Base-by-base conservation (phyloP, 257 asterid species). In the Scutellaria minor region DNA sequence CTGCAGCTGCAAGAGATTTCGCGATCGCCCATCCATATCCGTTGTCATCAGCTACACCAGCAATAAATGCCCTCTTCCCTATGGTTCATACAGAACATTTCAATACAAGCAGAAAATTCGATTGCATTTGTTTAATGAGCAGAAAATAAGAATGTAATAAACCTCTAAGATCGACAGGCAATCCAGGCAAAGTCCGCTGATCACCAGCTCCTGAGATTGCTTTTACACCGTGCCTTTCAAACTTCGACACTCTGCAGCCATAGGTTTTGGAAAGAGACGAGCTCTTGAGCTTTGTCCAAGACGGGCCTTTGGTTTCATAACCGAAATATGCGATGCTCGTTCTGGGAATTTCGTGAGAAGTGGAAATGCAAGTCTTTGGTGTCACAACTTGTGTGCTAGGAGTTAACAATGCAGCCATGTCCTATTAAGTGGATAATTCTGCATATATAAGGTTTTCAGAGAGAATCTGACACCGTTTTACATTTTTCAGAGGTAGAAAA, bases 1-100 rank as follows among this genome's bases (percentile, higher is more conserved):
- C 98, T 1, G 98, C 97, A 70, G 97, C 96, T 48, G 96, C 96
- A 75, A 94, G 96, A 67, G 98, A 83, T 78, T 91, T 94, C 62
- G 98, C 97, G 31, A 94, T 89, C 63, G 97, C 97, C 97, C 98
- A 94, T 64, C 98, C 98, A 53, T 94, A 94, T 45, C 98, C 98
- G 73, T 91, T 87, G 72, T 94, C 98, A 72, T 91, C 98, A 71
- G 95, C 98, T 64, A 94, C 71, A 56, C 98, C 98, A 80, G 98
- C 98, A 71, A 91, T 88, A 73, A 94, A 94, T 7, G 99, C 98
- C 81, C 98, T 90, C 83, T 95, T 95, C 20, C 98, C 18, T 18
- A 18, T 18, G 18, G 18, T 18, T 18, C 18, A 18, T 18, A 18
- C 18, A 18, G 18, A 18, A 0, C 18, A 18, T 18, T 18, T 18